Evolutionary conservation across 1,284 basidiomycete species (phyloP), one percentile per base, ranked within the genome.

Genomic region (Pascua guehoae): DNA sequence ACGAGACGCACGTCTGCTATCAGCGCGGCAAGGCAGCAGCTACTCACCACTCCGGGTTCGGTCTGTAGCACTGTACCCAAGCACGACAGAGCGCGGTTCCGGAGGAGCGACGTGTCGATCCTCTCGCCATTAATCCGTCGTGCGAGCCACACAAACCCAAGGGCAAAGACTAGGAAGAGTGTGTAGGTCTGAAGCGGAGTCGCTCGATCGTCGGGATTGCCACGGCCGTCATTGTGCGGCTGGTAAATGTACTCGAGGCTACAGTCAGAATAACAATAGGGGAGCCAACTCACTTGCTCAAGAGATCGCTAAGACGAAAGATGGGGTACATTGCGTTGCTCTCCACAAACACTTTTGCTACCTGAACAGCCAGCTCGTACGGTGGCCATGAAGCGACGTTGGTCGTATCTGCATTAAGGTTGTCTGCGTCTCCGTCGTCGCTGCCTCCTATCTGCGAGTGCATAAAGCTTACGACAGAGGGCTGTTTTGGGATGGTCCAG

Each of bases 111-210:
- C 37, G 57, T 58, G 41, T 58, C 57, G n/a, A 58, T 48, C 16
- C 41, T 43, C 37, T 56, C 54, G 39, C 54, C 45, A 16, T 46
- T 37, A 15, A 43, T 44, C 5, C 45, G 49, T 36, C 47, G 54
- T 1, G 54, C 54, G 15, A 47, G 40, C 44, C 49, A 56, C 17
- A 45, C 39, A 44, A 44, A 41, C 37, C 40, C 54, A 15, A 51
- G 51, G 39, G 32, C 38, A 16, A 51, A 56, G 24, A 47, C 49
- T 14, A 56, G 45, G 24, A 54, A 54, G 45, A 58, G 41, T 8
- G 37, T 54, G 52, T 36, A 58, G n/a, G 53, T 54, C 41, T 58
- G 53, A 8, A 54, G 46, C 9, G 57, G 46, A 2, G 52, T 58
- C 0, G 57, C 57, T 2, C 18, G 47, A 11, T 42, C 49, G 24